phyloP scores from a whole-genome alignment of 2,329 filamentous ascomycete genomes.

The Fusarium cicatricum region DNA sequence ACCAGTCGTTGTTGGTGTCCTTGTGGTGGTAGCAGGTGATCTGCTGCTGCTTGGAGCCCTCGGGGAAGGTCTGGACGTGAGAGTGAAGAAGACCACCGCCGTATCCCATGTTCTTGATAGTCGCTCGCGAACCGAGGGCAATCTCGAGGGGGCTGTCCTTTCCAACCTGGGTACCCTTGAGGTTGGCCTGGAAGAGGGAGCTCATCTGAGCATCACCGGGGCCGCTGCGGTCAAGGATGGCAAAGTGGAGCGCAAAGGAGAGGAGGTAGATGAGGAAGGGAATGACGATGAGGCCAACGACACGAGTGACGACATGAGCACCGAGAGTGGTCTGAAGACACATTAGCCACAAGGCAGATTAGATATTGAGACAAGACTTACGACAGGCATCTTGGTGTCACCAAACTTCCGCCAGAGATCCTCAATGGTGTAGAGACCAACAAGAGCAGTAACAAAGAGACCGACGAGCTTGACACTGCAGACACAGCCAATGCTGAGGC shows the following conservation, averaged over 20 bases:
- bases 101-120: slow-evolving; percentile 99
- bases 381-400: slow-evolving; percentile 87
- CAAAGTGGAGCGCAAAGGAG: slow-evolving; percentile 94
- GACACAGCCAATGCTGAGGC: slow-evolving; percentile 95
- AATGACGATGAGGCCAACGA: slow-evolving; percentile 87
- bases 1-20: slow-evolving; percentile 99
- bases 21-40: slow-evolving; percentile 99
- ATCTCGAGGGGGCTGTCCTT: slow-evolving; percentile 94
- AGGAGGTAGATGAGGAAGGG: slow-evolving; percentile 93
- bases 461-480: slow-evolving; percentile 99
- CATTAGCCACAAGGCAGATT: slow-evolving; percentile 9
- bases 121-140: slow-evolving; percentile 86
- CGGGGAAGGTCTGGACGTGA: slow-evolving; percentile 94
- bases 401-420: slow-evolving; percentile 99
- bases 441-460: slow-evolving; percentile 92
- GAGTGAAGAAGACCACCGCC: slow-evolving; percentile 96
- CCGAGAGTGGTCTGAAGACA: slow-evolving; percentile 66
- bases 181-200: slow-evolving; percentile 97
- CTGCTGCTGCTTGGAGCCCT: slow-evolving; percentile 93
- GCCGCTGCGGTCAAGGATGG: slow-evolving; percentile 90
- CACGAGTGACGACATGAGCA: slow-evolving; percentile 80
- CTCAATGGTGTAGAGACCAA: slow-evolving; percentile 94
- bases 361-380: slow-evolving; percentile 50
- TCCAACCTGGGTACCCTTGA: slow-evolving; percentile 91
- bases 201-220: slow-evolving; percentile 99